Percentiles rank a stretch among this genome's conserved stretches.
Conservation (phyloP, 805 yeast genomes). For the Martiniozyma abietophila region DNA sequence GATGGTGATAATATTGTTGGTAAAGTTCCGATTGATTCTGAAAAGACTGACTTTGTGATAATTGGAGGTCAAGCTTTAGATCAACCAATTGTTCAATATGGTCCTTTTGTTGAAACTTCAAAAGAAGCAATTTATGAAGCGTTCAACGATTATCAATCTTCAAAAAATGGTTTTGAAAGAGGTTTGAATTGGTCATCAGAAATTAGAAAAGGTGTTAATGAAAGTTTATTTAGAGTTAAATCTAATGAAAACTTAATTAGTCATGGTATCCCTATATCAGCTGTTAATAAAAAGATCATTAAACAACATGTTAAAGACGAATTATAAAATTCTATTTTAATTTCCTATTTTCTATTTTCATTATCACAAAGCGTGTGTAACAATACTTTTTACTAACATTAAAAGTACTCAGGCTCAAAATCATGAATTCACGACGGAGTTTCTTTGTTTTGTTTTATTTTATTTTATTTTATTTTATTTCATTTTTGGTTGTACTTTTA, state of each 20-base stretch:
- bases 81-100: conserved; percentile 76
- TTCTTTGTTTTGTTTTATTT: too few relatives aligned
- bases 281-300: conserved; percentile 9
- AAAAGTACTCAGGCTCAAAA: too few relatives aligned
- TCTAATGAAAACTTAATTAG: conserved; percentile 13
- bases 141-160: conserved; percentile 61
- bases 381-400: too few relatives aligned
- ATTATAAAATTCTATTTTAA: conserved; percentile 8
- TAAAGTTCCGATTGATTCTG: conserved; percentile 34
- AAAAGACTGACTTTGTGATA: conserved; percentile 54
- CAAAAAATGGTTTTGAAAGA: conserved; percentile 60
- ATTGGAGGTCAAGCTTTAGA: conserved; percentile 68
- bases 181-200: conserved; percentile 50
- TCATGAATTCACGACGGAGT: too few relatives aligned
- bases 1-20: conserved; percentile 62
- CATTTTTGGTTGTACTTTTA: too few relatives aligned
- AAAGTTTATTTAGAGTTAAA: conserved; percentile 18
- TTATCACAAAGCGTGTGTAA: conserved; percentile 6
- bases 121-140: conserved; percentile 60
- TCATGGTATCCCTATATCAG: conserved; percentile 6
- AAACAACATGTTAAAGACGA: conserved; percentile 14
- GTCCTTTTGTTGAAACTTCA: conserved; percentile 81
- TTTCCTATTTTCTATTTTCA: neutral
- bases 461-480: too few relatives aligned
- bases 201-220: conserved; percentile 27